Evolutionary conservation across 306 rosid genomes (phyloP).

Genomic region (Lithocarpus polystachyus): DNA sequence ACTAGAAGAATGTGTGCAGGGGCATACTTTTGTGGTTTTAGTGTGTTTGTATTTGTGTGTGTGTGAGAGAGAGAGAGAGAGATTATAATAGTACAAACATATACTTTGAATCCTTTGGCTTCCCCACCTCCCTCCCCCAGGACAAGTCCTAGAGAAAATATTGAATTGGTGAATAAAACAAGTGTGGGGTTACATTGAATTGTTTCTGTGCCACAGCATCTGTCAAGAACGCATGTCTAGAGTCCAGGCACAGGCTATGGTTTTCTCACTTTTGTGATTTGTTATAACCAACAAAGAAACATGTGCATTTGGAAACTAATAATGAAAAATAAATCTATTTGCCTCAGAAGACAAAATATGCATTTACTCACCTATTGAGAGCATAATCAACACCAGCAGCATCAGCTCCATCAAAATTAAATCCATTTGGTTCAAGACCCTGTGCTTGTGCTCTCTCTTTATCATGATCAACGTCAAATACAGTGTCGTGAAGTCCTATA

Average conservation of each 20-base stretch:
- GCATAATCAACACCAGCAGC: conserved; percentile 82
- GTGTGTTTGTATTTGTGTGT: neutral
- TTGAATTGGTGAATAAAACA: neutral
- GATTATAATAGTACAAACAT: neutral
- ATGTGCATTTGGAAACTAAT: neutral
- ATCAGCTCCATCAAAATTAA: conserved; percentile 91
- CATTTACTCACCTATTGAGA: conserved; percentile 67
- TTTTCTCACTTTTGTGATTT: neutral
- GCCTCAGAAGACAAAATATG: neutral
- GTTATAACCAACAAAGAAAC: neutral
- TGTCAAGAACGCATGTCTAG: neutral
- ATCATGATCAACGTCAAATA: conserved; percentile 77
- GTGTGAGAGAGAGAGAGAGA: neutral
- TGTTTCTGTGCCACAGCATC: neutral
- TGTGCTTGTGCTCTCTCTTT: conserved; percentile 77
- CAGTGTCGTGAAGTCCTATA: conserved; percentile 87
- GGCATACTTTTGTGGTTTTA: neutral
- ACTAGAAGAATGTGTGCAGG: neutral
- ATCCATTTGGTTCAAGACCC: conserved; percentile 90
- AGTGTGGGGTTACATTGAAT: neutral
- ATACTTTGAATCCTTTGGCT: no score
- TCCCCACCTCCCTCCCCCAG: neutral
- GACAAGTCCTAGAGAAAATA: neutral
- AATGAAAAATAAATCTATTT: neutral
- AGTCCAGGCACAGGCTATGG: neutral